Evolutionary conservation across 2,329 filamentous ascomycete species (phyloP).

Genomic region (Ophidiomyces ophidiicola): DNA sequence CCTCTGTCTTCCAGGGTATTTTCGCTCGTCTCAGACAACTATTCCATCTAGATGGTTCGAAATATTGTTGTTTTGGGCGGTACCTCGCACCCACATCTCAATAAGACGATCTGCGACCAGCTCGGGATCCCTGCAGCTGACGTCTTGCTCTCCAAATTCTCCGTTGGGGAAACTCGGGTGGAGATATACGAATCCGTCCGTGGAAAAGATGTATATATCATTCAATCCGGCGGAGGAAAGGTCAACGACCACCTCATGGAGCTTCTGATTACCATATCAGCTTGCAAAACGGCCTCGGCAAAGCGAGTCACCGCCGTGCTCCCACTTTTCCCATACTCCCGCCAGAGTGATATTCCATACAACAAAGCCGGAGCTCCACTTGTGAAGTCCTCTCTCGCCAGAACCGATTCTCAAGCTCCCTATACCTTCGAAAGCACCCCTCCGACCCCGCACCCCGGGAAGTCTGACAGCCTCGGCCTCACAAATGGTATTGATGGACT

Average conservation of each 20-base stretch:
- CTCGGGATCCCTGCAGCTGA: conserved; percentile 77
- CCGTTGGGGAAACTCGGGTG: conserved; percentile 84
- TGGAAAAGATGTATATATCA: conserved; percentile 97
- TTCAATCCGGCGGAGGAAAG: conserved; percentile 82
- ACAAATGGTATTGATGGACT: conserved; percentile 57
- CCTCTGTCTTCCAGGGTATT: conserved; percentile 7
- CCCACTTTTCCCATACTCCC: conserved; percentile 90
- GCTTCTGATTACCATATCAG: conserved; percentile 94
- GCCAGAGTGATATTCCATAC: conserved; percentile 92
- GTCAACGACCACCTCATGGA: conserved; percentile 97
- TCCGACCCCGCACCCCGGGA: conserved; percentile 64
- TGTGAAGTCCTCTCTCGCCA: conserved; percentile 48
- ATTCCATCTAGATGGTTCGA: conserved; percentile 57
- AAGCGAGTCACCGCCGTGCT: conserved; percentile 87
- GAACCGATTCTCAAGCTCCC: conserved; percentile 41
- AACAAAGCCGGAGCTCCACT: conserved; percentile 89
- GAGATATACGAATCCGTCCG: conserved; percentile 95
- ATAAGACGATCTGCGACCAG: conserved; percentile 74
- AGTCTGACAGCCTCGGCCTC: conserved; percentile 53
- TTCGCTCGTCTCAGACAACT: conserved; percentile 8
- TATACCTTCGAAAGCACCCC: conserved; percentile 89
- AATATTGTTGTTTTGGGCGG: conserved; percentile 91
- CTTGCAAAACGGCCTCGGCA: conserved; percentile 88
- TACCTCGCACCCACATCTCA: conserved; percentile 79
- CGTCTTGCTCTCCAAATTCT: conserved; percentile 81